These are phyloP conservation scores for Ulmus americana DNA, from an alignment of 331 rosid genomes.

Conservation along the genomic window DNA sequence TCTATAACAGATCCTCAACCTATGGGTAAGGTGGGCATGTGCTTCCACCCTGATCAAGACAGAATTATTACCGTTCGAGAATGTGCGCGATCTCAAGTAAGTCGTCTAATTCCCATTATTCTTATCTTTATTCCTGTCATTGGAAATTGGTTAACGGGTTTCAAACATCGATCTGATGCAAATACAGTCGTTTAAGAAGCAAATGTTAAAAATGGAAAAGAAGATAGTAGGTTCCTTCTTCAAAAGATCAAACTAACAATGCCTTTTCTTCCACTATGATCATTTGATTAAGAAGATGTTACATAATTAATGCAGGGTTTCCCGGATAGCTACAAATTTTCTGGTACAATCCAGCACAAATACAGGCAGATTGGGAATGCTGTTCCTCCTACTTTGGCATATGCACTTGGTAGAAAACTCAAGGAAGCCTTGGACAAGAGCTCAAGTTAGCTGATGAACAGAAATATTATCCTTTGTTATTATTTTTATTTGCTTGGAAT, in stretches of 20 bases:
- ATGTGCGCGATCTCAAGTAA: conserved; percentile 96
- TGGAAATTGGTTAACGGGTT: neutral
- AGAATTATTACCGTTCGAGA: conserved; percentile 86
- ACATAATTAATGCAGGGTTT: conserved; percentile 63
- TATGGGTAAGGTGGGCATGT: conserved; percentile 98
- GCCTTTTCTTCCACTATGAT: neutral
- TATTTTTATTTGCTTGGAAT: no score
- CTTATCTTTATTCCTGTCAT: neutral
- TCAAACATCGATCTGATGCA: no score
- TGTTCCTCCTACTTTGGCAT: conserved; percentile 90
- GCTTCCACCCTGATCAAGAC: conserved; percentile 95
- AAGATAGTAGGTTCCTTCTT: neutral
- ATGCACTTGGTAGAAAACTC: conserved; percentile 67
- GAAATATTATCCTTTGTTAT: no score
- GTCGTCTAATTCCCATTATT: conserved; percentile 16
- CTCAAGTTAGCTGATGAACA: neutral
- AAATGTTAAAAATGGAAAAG: neutral
- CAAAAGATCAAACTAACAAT: neutral
- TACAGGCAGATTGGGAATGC: conserved; percentile 99
- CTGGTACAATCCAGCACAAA: conserved; percentile 70
- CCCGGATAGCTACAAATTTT: conserved; percentile 64
- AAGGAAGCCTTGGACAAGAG: conserved; percentile 50
- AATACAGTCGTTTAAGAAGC: no score
- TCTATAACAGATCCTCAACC: conserved; percentile 95
- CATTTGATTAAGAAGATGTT: neutral